Conservation (phyloP, 2,329 filamentous ascomycete species). For the Diatrype stigma region DNA sequence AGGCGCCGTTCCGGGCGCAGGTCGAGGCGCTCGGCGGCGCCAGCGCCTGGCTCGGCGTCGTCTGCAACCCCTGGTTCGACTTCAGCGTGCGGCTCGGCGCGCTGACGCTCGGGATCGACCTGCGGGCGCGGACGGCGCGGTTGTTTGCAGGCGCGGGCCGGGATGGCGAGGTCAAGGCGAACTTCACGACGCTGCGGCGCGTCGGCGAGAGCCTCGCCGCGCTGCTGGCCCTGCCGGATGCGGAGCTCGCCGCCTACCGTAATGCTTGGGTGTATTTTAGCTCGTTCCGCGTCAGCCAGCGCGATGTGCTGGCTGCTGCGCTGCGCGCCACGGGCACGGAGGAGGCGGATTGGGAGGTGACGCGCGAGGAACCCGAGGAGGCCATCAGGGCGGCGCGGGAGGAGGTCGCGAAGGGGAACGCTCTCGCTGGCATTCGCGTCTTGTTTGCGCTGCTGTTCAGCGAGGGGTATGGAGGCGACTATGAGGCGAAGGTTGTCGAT, state of each 20-base stretch:
- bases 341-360: conserved; percentile 25
- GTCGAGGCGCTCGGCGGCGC: conserved; percentile 27
- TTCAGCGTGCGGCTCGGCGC: conserved; percentile 24
- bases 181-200: conserved; percentile 25
- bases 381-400: conserved; percentile 8
- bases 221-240: conserved; percentile 30
- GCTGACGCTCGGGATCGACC: conserved; percentile 28
- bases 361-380: conserved; percentile 15
- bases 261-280: conserved; percentile 31
- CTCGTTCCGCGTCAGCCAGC: conserved; percentile 31
- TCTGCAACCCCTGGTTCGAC: conserved; percentile 31
- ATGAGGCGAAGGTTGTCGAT: conserved; percentile 25
- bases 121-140: conserved; percentile 23
- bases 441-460: conserved; percentile 26
- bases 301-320: conserved; percentile 30
- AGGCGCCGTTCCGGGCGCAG: conserved; percentile 21
- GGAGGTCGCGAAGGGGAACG: conserved; percentile 10
- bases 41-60: conserved; percentile 28
- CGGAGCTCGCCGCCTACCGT: conserved; percentile 20
- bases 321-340: conserved; percentile 27
- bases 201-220: conserved; percentile 32
- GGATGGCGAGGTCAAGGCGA: conserved; percentile 24
- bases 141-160: too few species aligned
- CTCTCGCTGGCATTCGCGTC: conserved; percentile 8
- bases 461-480: conserved; percentile 29